phyloP scores from a whole-genome alignment of 2,329 filamentous ascomycete genomes.

The Dactylellina drechsleri region DNA sequence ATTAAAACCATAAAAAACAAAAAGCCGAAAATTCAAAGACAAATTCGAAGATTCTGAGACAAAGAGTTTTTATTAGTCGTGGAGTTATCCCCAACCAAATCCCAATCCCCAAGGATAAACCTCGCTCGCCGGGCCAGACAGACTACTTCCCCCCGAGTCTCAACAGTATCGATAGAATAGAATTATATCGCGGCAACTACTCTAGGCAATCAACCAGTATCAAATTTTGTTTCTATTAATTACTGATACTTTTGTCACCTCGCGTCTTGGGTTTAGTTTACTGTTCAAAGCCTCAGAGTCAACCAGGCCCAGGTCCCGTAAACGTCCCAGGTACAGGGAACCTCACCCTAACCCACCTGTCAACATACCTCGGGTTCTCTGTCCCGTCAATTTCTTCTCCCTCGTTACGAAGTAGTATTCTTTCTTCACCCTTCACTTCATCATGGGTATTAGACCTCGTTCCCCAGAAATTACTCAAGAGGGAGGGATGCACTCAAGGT shows the following conservation, averaged over 20 bases:
- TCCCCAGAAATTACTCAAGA: constrained; percentile 16
- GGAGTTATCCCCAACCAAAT: not conserved
- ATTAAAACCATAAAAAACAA: constrained; percentile 2
- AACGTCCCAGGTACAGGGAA: not conserved
- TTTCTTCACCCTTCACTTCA: not conserved
- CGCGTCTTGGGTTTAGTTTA: constrained; percentile 41
- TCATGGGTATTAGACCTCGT: constrained; percentile 24
- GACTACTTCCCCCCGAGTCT: not conserved
- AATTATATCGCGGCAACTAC: constrained; percentile 23
- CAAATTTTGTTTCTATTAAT: constrained; percentile 18
- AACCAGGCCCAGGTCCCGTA: not conserved
- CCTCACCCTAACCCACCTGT: constrained; percentile 3
- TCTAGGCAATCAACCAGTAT: constrained; percentile 26
- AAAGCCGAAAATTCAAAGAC: constrained; percentile 1
- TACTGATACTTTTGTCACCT: constrained; percentile 16
- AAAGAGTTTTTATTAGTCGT: not conserved
- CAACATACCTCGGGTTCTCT: constrained; percentile 16
- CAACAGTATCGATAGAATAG: constrained; percentile 32
- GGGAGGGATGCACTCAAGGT: not conserved
- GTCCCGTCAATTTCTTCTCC: constrained; percentile 1
- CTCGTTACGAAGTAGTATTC: not conserved
- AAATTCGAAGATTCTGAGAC: constrained; percentile 19
- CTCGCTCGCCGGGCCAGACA: constrained; percentile 4
- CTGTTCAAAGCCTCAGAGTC: not conserved
- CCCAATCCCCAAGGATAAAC: not conserved